Conservation (phyloP, 148 eudicot species). For the Arbutus unedo region DNA sequence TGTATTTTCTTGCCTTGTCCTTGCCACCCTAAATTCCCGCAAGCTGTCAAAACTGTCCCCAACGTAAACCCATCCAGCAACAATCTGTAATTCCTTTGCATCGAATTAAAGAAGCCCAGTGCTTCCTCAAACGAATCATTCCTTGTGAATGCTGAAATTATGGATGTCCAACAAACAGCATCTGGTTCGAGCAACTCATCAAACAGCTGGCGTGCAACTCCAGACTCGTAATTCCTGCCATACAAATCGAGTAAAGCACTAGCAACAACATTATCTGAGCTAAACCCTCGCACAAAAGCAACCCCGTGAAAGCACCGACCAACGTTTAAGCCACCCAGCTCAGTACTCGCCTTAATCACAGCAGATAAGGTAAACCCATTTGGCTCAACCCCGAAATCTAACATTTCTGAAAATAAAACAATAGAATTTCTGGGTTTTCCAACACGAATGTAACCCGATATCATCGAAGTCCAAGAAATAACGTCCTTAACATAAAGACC, state of each 20-base stretch:
- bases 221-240: constrained; percentile 47
- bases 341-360: constrained; percentile 67
- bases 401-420: constrained; percentile 51
- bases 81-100: constrained; percentile 45
- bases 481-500: constrained; percentile 60
- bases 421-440: constrained; percentile 42
- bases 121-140: constrained; percentile 61
- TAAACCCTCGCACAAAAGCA: constrained; percentile 64
- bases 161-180: constrained; percentile 69
- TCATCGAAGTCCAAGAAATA: constrained; percentile 82
- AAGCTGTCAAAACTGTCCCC: constrained; percentile 66
- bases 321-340: constrained; percentile 41
- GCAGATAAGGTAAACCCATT: constrained; percentile 75
- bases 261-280: constrained; percentile 45
- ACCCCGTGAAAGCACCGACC: constrained; percentile 66
- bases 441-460: constrained; percentile 56
- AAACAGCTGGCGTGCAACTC: constrained; percentile 49
- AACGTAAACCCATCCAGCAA: constrained; percentile 58
- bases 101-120: constrained; percentile 42
- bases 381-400: constrained; percentile 54
- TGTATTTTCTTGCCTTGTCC: constrained; percentile 74
- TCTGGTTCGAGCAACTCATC: constrained; percentile 66
- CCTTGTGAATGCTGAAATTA: constrained; percentile 57
- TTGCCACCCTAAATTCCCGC: constrained; percentile 60
- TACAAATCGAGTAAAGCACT: constrained; percentile 73